These are phyloP conservation scores for Heliosperma pusillum DNA, from an alignment of 148 eudicot species.

Conservation along the genomic window DNA sequence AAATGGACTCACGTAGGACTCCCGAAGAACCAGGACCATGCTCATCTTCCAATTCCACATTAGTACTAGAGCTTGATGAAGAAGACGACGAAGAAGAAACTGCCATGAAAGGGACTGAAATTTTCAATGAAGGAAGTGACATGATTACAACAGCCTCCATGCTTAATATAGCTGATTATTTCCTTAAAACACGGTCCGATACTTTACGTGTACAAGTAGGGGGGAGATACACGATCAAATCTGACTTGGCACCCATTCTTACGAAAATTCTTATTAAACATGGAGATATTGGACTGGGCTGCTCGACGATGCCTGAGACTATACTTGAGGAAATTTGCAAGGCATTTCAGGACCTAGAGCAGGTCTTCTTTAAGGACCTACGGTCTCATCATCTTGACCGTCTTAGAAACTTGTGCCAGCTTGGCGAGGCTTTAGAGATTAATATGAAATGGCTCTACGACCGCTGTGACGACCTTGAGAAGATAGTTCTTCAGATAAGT, in stretches of 20 bases:
- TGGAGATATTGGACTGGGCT: constrained; percentile 17
- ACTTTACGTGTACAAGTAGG: constrained; percentile 11
- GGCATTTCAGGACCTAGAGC: constrained; percentile 13
- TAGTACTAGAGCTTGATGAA: constrained; percentile 2
- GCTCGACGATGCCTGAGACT: constrained; percentile 9
- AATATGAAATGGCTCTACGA: constrained; percentile 21
- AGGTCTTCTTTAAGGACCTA: constrained; percentile 12
- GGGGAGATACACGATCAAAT: constrained; percentile 12
- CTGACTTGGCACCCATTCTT: constrained; percentile 21
- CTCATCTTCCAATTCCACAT: neutral
- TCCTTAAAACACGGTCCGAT: constrained; percentile 9
- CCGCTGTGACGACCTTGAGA: constrained; percentile 19
- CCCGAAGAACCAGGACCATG: constrained; percentile 15
- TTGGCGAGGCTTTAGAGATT: constrained; percentile 14
- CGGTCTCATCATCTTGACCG: constrained; percentile 2
- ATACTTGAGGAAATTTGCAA: constrained; percentile 11
- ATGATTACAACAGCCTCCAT: constrained; percentile 8
- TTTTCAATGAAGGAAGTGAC: neutral
- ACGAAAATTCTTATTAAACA: constrained; percentile 4
- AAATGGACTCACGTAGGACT: neutral
- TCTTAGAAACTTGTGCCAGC: constrained; percentile 12
- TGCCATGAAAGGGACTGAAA: neutral
- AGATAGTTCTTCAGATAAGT: constrained; percentile 2
- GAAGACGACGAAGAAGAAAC: neutral
- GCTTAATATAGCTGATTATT: neutral